Evolutionary conservation across 2,329 filamentous ascomycete species (phyloP), one percentile per base, ranked within the genome.

Genomic region (Paracoccidioides lutzii): DNA sequence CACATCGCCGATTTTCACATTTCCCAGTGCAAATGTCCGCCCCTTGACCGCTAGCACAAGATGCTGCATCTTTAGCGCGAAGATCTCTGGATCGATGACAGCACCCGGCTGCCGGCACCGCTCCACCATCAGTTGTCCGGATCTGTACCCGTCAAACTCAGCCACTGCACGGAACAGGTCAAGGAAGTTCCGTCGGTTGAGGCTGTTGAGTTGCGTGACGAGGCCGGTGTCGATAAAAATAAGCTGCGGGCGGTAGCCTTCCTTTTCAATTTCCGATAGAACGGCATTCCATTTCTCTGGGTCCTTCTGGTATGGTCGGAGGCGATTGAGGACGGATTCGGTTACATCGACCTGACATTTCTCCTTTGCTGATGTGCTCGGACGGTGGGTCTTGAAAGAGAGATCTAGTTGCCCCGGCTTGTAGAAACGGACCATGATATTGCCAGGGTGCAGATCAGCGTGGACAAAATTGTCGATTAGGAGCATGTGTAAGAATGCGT

Each of bases 341-440:
- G 90, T 97, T 8, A 93, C 88, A 67, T 95, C 57, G 7, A 49
- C 49, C 30, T 44, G 43, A 9, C 32, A 28, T 5, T 61, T 64
- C 28, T 55, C 66, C 22, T 66, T 63, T 30, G 67, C 63, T 32
- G 63, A 57, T 48, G 70, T 69, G 30, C 67, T 69, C 28, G 49
- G 49, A 3, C 69, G 73, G 55, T 76, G 70, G 28, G 71, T 69
- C 42, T 68, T 69, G 4, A 84, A 73, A 28, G 77, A 75, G 0
- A 94, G 74, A 51, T 85, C 81, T 0, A 91, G 80, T 59, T 84
- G 79, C 12, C 83, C 82, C 0, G 90, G 83, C 65, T 91, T 84
- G 72, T 97, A 96, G 75, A 98, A 98, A 60, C 94, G 89, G 49
- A 98, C 91, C 90, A 98, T 97, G 72, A 98, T 97, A 69, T 98